Evolutionary conservation across 1,284 basidiomycete species (phyloP).

Genomic region (Phaffia rhodozyma): DNA sequence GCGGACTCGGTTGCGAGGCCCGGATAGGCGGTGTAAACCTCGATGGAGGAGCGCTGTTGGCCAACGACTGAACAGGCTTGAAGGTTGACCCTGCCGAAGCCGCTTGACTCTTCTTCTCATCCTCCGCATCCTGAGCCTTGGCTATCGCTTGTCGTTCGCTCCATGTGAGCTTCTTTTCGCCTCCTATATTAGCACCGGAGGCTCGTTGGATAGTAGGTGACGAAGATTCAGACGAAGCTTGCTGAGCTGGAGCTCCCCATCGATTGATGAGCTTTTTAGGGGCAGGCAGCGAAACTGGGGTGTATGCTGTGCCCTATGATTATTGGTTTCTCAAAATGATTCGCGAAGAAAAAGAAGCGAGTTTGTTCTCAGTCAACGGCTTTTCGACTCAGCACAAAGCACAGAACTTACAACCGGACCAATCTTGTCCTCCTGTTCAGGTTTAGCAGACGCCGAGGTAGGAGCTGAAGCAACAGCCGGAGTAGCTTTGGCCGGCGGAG

Average conservation of each 20-base stretch:
- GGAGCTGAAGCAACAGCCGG: conserved; percentile 33
- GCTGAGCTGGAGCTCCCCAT: conserved; percentile 50
- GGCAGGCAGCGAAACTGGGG: conserved; percentile 66
- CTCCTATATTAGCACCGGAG: conserved; percentile 20
- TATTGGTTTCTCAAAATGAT: background rate
- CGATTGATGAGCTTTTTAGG: conserved; percentile 78
- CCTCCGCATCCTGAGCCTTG: conserved; percentile 70
- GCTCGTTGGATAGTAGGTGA: conserved; percentile 19
- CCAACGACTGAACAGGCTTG: conserved; percentile 32
- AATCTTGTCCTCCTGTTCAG: conserved; percentile 63
- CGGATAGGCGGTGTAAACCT: background rate
- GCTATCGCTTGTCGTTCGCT: conserved; percentile 74
- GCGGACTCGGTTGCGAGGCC: background rate
- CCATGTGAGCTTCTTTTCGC: conserved; percentile 71
- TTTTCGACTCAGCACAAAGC: background rate
- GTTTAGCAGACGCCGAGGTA: conserved; percentile 34
- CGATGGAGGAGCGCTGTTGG: background rate
- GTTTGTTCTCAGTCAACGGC: background rate
- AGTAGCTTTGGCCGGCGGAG: conserved; percentile 30
- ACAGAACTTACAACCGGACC: conserved; percentile 47
- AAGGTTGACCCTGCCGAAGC: conserved; percentile 34
- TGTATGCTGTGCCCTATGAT: conserved; percentile 63
- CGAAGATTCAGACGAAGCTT: conserved; percentile 25
- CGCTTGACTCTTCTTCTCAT: conserved; percentile 54
- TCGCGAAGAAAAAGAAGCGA: background rate